Evolutionary conservation across 371 early-diverging fungal genomes (phyloP).

Genomic region (Mortierella sp.): DNA sequence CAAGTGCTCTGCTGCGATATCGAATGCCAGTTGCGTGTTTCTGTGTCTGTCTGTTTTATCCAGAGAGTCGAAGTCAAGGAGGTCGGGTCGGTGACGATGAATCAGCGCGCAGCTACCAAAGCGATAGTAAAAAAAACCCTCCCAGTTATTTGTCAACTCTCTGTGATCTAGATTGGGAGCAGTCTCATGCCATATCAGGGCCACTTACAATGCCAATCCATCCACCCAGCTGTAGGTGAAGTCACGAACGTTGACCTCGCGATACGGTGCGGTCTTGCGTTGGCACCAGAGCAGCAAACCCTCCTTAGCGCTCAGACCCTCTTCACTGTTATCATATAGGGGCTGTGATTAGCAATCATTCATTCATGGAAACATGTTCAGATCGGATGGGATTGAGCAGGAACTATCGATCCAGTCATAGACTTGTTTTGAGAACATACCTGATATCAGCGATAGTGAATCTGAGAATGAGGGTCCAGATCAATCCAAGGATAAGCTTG

Average conservation of each 20-base stretch:
- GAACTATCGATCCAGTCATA: neutral
- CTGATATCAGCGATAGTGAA: conserved; percentile 95
- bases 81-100: conserved; percentile 96
- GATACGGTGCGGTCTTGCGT: conserved; percentile 90
- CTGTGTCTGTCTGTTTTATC: conserved; percentile 83
- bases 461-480: conserved; percentile 98
- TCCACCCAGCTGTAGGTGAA: conserved; percentile 94
- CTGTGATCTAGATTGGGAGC: neutral
- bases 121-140: neutral
- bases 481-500: conserved; percentile 96
- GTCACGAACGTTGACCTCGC: conserved; percentile 84
- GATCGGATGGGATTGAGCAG: neutral
- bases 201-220: conserved; percentile 90
- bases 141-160: neutral
- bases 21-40: conserved; percentile 96
- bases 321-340: conserved; percentile 68
- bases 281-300: conserved; percentile 98
- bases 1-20: conserved; percentile 90
- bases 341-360: neutral
- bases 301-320: conserved; percentile 92
- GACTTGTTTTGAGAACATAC: conserved; percentile 46
- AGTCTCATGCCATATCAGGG: neutral
- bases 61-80: conserved; percentile 88
- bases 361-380: neutral
- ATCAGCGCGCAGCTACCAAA: conserved; percentile 88